Percentiles rank a stretch among this genome's conserved stretches.
Evolutionary conservation across 106 monocot species (phyloP).

Genomic region (Ottelia alismoides): DNA sequence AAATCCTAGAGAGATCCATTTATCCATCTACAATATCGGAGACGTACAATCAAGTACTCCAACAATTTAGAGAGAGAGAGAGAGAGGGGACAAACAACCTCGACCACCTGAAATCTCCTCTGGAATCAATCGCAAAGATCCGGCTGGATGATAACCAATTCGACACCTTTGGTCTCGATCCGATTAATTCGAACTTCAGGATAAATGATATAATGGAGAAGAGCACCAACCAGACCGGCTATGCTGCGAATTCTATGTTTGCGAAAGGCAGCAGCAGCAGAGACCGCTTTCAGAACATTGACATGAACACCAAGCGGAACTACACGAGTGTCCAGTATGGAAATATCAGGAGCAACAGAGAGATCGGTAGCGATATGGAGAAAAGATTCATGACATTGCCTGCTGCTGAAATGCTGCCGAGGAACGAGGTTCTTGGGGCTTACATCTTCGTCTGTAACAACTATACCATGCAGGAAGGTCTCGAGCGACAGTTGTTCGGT

Average conservation of each 20-base stretch:
- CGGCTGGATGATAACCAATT: slow-evolving; percentile 42
- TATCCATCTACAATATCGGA: too few species aligned
- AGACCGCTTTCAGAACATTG: slow-evolving; percentile 5
- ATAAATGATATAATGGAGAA: slow-evolving; percentile 45
- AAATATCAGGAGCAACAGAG: too few species aligned
- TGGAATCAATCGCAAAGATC: slow-evolving; percentile 30
- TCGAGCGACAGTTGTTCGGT: slow-evolving; percentile 78
- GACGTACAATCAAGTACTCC: too few species aligned
- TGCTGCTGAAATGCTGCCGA: slow-evolving; percentile 61
- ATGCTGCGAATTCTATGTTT: slow-evolving; percentile 32
- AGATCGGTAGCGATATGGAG: slow-evolving; percentile 25
- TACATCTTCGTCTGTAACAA: slow-evolving; percentile 87
- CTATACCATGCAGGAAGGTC: too few species aligned
- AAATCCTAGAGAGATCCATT: too few species aligned
- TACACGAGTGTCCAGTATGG: slow-evolving; percentile 23
- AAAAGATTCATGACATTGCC: slow-evolving; percentile 72
- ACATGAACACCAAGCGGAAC: slow-evolving; percentile 49
- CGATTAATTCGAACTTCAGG: slow-evolving; percentile 51
- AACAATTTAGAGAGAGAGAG: slow-evolving; percentile 37
- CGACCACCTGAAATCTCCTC: slow-evolving; percentile 27
- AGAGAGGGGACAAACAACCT: slow-evolving; percentile 44
- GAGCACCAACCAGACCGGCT: slow-evolving; percentile 20
- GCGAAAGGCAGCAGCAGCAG: slow-evolving; percentile 20
- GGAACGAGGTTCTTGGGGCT: slow-evolving; percentile 68
- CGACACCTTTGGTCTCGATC: slow-evolving; percentile 37